These are phyloP conservation scores for Powellomyces hirtus DNA, from an alignment of 192 early-diverging fungal species.

Conservation along the genomic window DNA sequence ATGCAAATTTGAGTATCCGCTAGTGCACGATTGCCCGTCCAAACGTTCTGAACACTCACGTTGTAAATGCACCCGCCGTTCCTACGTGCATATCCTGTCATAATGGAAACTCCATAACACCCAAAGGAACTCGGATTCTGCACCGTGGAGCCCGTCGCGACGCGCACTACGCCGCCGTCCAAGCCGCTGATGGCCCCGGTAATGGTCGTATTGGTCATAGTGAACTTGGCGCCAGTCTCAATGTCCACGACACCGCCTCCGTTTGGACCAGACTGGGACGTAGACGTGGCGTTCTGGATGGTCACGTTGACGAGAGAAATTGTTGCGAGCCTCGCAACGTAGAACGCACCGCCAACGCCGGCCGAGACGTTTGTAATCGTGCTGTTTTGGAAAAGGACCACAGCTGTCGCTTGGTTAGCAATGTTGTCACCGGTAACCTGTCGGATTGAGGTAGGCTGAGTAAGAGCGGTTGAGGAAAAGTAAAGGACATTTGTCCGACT, in stretches of 20 bases:
- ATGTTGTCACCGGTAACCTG: no score
- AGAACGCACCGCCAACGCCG: background rate
- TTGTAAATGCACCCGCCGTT: slow-evolving; percentile 3
- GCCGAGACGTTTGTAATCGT: background rate
- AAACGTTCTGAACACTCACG: background rate
- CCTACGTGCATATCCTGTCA: background rate
- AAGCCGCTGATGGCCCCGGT: background rate
- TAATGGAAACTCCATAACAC: background rate
- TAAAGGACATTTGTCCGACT: no score
- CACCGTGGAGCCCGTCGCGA: background rate
- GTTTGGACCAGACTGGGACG: background rate
- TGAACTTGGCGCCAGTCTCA: background rate
- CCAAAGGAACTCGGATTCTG: background rate
- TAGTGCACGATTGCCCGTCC: background rate
- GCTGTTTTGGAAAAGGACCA: background rate
- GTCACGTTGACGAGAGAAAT: background rate
- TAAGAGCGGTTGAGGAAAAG: no score
- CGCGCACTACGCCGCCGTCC: background rate
- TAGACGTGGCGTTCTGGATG: background rate
- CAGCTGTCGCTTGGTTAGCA: no score
- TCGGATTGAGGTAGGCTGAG: no score
- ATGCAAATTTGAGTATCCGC: background rate
- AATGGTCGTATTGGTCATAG: background rate
- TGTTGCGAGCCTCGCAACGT: background rate
- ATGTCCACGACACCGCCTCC: background rate